Conservation (phyloP, 768 basidiomycete species). For the Mycena belliarum region DNA sequence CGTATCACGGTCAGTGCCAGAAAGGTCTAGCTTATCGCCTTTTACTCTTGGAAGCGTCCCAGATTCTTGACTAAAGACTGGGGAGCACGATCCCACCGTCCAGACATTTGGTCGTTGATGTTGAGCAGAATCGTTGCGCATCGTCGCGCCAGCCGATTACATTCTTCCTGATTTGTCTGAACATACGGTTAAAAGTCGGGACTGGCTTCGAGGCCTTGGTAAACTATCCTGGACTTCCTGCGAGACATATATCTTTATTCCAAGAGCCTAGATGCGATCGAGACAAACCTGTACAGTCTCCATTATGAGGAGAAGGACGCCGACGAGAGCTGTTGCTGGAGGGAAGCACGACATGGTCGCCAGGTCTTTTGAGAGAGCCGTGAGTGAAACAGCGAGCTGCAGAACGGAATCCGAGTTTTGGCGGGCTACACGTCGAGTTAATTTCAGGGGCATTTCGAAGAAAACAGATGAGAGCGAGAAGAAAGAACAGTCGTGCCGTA, state of each 20-base stretch:
- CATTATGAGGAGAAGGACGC: slow-evolving; percentile 43
- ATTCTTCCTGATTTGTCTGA: slow-evolving; percentile 40
- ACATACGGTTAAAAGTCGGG: slow-evolving; percentile 11
- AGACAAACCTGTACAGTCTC: slow-evolving; percentile 44
- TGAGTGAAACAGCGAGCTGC: slow-evolving; percentile 10
- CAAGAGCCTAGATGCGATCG: not conserved
- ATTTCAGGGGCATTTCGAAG: slow-evolving; percentile 9
- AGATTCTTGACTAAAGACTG: slow-evolving; percentile 40
- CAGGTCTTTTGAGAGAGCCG: slow-evolving; percentile 21
- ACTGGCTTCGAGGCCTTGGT: no score
- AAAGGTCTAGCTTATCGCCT: not conserved
- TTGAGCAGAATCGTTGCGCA: slow-evolving; percentile 44
- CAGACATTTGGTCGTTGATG: slow-evolving; percentile 47
- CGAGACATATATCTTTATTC: not conserved
- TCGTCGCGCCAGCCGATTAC: slow-evolving; percentile 40
- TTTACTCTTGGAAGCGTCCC: slow-evolving; percentile 43
- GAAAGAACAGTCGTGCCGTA: not conserved
- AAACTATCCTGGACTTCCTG: slow-evolving; percentile 25
- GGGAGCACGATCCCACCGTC: slow-evolving; percentile 45
- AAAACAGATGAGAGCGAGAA: not conserved
- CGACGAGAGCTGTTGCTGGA: slow-evolving; percentile 42
- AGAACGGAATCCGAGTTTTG: not conserved
- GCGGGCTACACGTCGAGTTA: not conserved
- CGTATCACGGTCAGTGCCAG: not conserved
- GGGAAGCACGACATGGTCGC: slow-evolving; percentile 36